Evolutionary conservation across 352 stramenopile genomes (phyloP).

Genomic region (Globisporangium alternatum): DNA sequence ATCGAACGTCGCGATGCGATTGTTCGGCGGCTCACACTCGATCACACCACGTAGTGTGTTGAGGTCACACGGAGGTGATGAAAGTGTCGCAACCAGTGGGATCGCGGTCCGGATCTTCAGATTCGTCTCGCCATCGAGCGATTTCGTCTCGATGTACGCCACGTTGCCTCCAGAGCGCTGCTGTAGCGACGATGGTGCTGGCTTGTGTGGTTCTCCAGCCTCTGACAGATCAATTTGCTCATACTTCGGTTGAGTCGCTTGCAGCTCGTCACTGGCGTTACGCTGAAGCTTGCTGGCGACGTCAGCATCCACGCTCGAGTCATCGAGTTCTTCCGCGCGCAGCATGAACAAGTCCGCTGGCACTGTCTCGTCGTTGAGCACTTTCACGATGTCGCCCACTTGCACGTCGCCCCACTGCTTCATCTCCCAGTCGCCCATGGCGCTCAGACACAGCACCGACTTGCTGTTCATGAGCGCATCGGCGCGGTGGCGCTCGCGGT

Average conservation of each 20-base stretch:
- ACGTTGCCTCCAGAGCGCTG: conserved; percentile 31
- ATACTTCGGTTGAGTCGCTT: conserved; percentile 7
- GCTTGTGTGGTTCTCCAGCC: neutral
- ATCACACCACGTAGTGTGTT: conserved; percentile 53
- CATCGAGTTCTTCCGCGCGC: conserved; percentile 44
- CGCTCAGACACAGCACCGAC: conserved; percentile 44
- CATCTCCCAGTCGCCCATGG: conserved; percentile 42
- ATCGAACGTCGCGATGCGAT: conserved; percentile 82
- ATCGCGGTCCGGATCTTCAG: conserved; percentile 81
- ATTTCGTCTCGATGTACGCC: conserved; percentile 86
- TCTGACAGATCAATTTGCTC: conserved; percentile 14
- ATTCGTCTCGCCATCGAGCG: conserved; percentile 81
- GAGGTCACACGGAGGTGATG: conserved; percentile 26
- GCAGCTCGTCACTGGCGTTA: neutral
- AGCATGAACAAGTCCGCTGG: conserved; percentile 76
- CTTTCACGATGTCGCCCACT: conserved; percentile 82
- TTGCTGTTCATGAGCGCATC: conserved; percentile 72
- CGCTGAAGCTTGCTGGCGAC: conserved; percentile 9
- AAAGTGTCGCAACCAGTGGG: conserved; percentile 41
- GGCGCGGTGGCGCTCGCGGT: conserved; percentile 71
- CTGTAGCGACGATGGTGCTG: conserved; percentile 10
- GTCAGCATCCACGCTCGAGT: conserved; percentile 33
- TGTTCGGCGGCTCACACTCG: conserved; percentile 80
- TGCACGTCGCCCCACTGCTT: conserved; percentile 60
- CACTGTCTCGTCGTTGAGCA: conserved; percentile 61